Base-by-base conservation (phyloP, 306 rosid genomes). In the Cucurbita ficifolia region DNA sequence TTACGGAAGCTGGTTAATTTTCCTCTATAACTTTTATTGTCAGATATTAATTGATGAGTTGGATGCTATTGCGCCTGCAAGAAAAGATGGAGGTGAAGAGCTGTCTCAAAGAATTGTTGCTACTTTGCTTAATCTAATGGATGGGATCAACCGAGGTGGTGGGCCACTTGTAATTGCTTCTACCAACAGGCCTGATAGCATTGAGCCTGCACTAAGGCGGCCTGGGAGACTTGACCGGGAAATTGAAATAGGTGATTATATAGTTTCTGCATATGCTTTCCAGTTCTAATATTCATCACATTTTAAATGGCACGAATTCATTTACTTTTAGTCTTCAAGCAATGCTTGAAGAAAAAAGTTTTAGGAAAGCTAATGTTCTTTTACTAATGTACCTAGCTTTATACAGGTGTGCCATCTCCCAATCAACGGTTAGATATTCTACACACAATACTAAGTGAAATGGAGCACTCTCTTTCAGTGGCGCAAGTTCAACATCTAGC, bases 171-270 rank as follows among this genome's bases (percentile, higher is more conserved):
- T 93, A 70, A 87, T 90, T 86, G 92, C 94, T 73, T 90, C 97
- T 70, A 93, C 97, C 79, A 88, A 87, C 64, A 85, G 90, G 74
- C 94, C 87, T 77, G 98, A 90, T 76, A 84, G 82, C 79, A 86
- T 93, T 83, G 97, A 93, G 52, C 93, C 94, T 70, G 98, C 98
- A 69, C 92, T 90, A 52, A 88, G 97, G 84, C 87, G 96, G 38
- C 94, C 97, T 39, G 97, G 98, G 75, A 90, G 96, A 76, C 88
- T 93, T 79, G 98, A 87, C 85, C 83, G 81, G 81, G 98, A 90
- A 83, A 90, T 92, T 86, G 96, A 92, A 84, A 87, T 92, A 75
- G 93, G 98, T 92, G 79, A 77, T 76, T 10, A 65, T 60, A 38
- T 70, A 29, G 12, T 75, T 77, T 64, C 51, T 29, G 19, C 19